These are phyloP conservation scores for Evansstolkia leycettana DNA, from an alignment of 495 filamentous ascomycete genomes.

Conservation along the genomic window DNA sequence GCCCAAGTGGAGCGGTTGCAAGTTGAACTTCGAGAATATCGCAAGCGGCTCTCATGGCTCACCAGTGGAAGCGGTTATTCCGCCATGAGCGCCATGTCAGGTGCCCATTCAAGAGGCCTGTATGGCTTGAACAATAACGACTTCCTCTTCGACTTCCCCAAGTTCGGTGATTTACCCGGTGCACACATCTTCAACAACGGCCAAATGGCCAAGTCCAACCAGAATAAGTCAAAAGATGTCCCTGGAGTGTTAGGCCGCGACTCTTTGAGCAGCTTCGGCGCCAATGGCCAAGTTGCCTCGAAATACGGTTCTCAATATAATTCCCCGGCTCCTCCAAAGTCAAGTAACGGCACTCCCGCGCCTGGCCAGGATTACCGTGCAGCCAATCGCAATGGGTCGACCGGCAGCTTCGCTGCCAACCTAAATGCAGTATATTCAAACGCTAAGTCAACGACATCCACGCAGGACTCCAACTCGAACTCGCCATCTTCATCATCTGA, in stretches of 20 bases:
- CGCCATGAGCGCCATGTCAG: conserved; percentile 31
- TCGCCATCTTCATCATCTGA: conserved; percentile 45
- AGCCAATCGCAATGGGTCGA: conserved; percentile 4
- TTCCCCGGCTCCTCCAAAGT: too few relatives aligned
- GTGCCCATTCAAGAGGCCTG: conserved; percentile 21
- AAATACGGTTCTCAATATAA: not conserved
- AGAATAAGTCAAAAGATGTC: conserved; percentile 15
- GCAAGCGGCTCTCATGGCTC: conserved; percentile 64
- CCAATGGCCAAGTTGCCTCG: conserved; percentile 2
- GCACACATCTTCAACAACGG: conserved; percentile 45
- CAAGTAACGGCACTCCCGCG: too few relatives aligned
- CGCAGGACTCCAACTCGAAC: conserved; percentile 34
- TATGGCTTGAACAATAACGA: conserved; percentile 56
- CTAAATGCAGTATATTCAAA: conserved; percentile 6
- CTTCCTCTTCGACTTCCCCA: conserved; percentile 92
- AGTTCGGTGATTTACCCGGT: conserved; percentile 69
- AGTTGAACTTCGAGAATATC: conserved; percentile 77
- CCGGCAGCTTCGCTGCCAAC: conserved; percentile 3
- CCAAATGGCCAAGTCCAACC: conserved; percentile 18
- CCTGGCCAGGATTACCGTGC: too few relatives aligned
- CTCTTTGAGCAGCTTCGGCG: conserved; percentile 4
- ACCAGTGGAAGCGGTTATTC: conserved; percentile 35
- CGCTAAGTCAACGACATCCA: conserved; percentile 18
- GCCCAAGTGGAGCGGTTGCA: conserved; percentile 80
- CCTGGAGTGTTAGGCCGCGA: conserved; percentile 24